phyloP scores from a whole-genome alignment of 202 grass and related monocot species.

The Digitaria exilis region DNA sequence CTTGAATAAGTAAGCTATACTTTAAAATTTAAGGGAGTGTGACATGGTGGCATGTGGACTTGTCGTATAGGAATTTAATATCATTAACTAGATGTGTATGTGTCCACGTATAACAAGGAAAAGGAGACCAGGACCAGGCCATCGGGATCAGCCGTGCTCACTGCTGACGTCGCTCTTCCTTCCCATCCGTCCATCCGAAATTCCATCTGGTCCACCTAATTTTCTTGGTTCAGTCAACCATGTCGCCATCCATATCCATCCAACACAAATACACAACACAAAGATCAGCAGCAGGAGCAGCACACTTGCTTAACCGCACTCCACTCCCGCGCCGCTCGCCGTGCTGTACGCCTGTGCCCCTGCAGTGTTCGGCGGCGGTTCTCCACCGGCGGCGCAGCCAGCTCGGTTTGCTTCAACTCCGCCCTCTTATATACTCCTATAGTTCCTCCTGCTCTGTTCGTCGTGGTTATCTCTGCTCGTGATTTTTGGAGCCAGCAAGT shows the following conservation, averaged over 20 bases:
- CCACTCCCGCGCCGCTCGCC: neutral
- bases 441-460: neutral
- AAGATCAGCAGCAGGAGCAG: neutral
- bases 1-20: too few relatives aligned
- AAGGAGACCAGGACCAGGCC: neutral
- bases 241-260: constrained; percentile 7
- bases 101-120: neutral
- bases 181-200: neutral
- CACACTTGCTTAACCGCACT: neutral
- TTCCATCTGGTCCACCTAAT: neutral
- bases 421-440: neutral
- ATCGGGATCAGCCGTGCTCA: neutral
- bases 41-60: too few relatives aligned
- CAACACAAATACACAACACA: neutral
- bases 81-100: neutral
- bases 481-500: neutral
- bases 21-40: too few relatives aligned
- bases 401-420: neutral
- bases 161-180: neutral
- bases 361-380: neutral
- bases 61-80: neutral
- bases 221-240: neutral
- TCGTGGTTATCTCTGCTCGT: neutral
- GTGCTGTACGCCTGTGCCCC: neutral
- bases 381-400: neutral